Conservation (phyloP, 148 eudicot species). For the Gaultheria prostrata region DNA sequence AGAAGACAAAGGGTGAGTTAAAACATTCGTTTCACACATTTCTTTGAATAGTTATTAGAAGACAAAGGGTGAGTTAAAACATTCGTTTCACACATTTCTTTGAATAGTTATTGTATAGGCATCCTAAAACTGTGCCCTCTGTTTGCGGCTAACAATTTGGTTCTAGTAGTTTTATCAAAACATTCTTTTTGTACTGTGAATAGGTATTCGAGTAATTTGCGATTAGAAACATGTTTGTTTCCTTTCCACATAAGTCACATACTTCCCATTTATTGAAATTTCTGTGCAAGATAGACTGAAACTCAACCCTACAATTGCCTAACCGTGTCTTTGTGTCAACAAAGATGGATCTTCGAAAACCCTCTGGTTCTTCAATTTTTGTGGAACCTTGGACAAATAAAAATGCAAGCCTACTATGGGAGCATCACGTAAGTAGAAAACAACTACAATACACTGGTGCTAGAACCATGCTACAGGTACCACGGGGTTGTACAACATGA, state of each 20-base stretch:
- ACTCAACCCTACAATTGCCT: background rate
- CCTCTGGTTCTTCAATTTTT: background rate
- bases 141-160: background rate
- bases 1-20: conserved; percentile 5
- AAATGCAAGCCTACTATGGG: background rate
- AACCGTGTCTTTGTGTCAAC: background rate
- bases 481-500: too few relatives aligned
- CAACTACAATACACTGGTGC: background rate
- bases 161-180: background rate
- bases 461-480: background rate
- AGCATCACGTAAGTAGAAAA: background rate
- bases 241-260: background rate
- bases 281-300: background rate
- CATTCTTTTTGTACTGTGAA: background rate
- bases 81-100: conserved; percentile 9
- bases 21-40: conserved; percentile 11
- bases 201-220: background rate
- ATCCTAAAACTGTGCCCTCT: background rate
- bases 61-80: conserved; percentile 8
- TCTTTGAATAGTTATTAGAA: background rate
- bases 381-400: background rate
- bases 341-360: background rate
- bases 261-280: conserved; percentile 2
- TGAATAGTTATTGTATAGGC: background rate
- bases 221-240: background rate